Evolutionary conservation across 176 grass and related monocot genomes (phyloP), one percentile per base, ranked within the genome.

Genomic region (Hordeum marinum): DNA sequence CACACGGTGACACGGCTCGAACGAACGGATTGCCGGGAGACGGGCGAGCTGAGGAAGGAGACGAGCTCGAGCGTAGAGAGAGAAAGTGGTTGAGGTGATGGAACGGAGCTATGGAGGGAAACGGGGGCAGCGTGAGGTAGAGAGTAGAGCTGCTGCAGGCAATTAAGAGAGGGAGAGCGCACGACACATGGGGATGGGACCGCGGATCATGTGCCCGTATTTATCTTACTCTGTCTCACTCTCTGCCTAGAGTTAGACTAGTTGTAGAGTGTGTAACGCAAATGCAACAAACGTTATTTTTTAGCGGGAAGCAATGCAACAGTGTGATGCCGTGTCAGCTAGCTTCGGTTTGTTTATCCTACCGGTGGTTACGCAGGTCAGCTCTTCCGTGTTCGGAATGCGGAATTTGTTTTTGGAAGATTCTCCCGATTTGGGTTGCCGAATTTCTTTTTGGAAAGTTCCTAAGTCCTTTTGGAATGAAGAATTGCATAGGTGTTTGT

Each of bases 151-250:
- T 61, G 39, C 39, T 7, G 85, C 77, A 86, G 73, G 85, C 77
- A 86, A 80, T 85, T 50, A 75, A 23, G 14, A 7, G 17, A n/a
- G 27, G 55, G 25, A 9, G 11, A 20, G 26, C 9, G 59, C 34
- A 42, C 48, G 50, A 85, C 77, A 76, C 75, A 73, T 72, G 75
- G 63, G 50, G 73, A 36, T 66, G 79, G 84, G 73, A 57, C 84
- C 80, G 79, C 63, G 5, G 57, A 39, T 83, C 84, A 86, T 90
- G 89, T 87, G 84, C 75, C 20, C 36, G 23, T 68, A 90, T 86
- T 90, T 87, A 90, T 89, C 78, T 85, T 85, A 52, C 64, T 15
- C 35, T 50, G n/a, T 32, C 36, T 35, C 63, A 35, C 29, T 66
- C 63, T 13, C 11, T 64, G 12, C 26, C 11, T 64, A 12, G 24